Evolutionary conservation across 805 yeast species (phyloP), one percentile per base, ranked within the genome.

Genomic region (Kluyveromyces nonfermentans): DNA sequence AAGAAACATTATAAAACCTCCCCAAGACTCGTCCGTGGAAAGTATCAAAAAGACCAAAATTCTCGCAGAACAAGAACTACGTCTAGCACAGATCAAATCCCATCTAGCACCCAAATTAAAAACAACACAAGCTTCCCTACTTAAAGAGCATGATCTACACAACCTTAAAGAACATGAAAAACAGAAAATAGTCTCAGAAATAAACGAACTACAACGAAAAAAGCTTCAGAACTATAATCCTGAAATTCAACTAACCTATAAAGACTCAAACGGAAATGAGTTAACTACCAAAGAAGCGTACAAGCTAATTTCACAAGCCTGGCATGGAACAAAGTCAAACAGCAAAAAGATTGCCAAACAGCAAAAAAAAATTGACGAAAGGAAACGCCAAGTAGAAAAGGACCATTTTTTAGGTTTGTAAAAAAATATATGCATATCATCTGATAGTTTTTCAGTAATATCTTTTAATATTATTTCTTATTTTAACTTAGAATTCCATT

Each of bases 261-360:
- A 68, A 16, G 94, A 85, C 57, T 80, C 77, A 20, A 52, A 62
- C 2, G 95, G 95, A 1, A 67, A 74, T 28, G 67, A 68, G 17
- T 61, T 87, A 21, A 64, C 71, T 25, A 70, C 80, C 3, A 84
- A 82, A 54, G 80, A 80, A 47, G 95, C 95, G 1, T 86, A 75
- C 67, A 85, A 84, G 63, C 75, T 75, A 47, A 63, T 85, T 38
- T 82, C 93, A 2, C 89, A 82, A 49, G 76, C 78, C 50, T 86
- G 85, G 60, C 95, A 86, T 58, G 94, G 93, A 1, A 60, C 64
- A 2, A 57, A 54, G 40, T 57, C 62, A 31, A 62, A 56, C 40
- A 47, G 54, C 33, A 52, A 47, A 33, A 62, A 55, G 38, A 41
- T 35, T 21, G 53, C 49, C 6, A 61, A 60, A 40, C 46, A 48